Evolutionary conservation across 2,329 filamentous ascomycete species (phyloP), one percentile per base, ranked within the genome.

Genomic region (Fusarium nurragi): DNA sequence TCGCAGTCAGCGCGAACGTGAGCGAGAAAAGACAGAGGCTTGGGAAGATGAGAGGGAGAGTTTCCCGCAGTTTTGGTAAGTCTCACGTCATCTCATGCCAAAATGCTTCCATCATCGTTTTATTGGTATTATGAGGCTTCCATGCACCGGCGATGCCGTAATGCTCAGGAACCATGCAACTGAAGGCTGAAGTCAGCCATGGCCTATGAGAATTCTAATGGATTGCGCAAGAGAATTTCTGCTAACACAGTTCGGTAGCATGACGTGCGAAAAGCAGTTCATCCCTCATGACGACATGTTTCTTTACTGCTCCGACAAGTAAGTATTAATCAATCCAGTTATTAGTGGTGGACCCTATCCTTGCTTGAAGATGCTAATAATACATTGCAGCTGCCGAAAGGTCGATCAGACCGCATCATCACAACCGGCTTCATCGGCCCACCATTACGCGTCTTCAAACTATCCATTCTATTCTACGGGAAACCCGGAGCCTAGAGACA

Each of bases 211-310:
- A 23, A 37, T 46, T 46, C 21, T 12, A 34, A 34, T n/a, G 11
- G 41, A 34, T n/a, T 34, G 32, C 32, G 16, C 9, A 32, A 23
- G 21, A 50, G 30, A 25, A 22, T 16, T 39, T 65, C 56, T 48
- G 61, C 68, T 73, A 60, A 75, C 63, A 43, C 58, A 25, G 12
- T 51, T 54, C 58, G 26, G 19, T 69, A 89, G 87, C 76, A 89
- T 88, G 86, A 84, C 82, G 11, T 89, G 87, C 75, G 87, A 89
- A 74, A 89, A 88, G 77, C 86, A 89, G 76, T 89, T 89, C 73
- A 76, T 87, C 22, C 82, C 86, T 46, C 79, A 82, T 37, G 83
- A 86, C 71, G 85, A 85, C 68, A 83, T 80, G 62, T 80, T 81
- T 60, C 75, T 88, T 39, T 89, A 89, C 77, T 89, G 87, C 76